Evolutionary conservation across 306 rosid species (phyloP), one percentile per base, ranked within the genome.

Genomic region (Vicia villosa): DNA sequence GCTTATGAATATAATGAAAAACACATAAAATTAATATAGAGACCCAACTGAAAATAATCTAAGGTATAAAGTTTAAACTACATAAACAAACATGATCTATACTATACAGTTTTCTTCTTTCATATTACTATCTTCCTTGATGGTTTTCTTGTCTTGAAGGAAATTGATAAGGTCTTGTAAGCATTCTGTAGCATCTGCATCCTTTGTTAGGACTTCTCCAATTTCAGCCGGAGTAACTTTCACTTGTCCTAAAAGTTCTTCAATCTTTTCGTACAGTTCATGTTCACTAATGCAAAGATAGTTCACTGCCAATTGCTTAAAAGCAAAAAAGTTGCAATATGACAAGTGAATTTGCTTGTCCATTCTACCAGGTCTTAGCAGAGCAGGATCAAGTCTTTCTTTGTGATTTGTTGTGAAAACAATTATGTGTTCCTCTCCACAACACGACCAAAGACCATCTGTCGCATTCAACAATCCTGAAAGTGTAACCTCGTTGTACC

Each of bases 331-430:
- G 8, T 57, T 79, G 70, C 89, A 79, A 10, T 77, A 77, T 54
- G 72, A 70, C 54, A 70, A 43, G 51, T 77, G 61, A 70, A 87
- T 62, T 14, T 83, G 86, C 82, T 78, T 70, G 66, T 85, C 93
- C 85, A 83, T 87, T 8, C 82, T 43, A 2, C 88, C 88, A 30
- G 90, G 88, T 50, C 88, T 74, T 64, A 87, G 8, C 55, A 85
- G 10, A 40, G 89, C 88, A 28, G 85, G 86, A 15, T 84, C 85
- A 10, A 80, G 70, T 42, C 61, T 76, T 6, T 76, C 84, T 38
- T 75, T 83, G 60, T 83, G 74, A 37, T 81, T 79, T 11, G 83
- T 83, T 9, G 81, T 83, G 43, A 81, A 81, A 41, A 86, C 45
- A 9, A 86, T 68, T 26, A 86, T 79, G 13, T 84, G 68, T 69